A percentile compares a stretch with the other conserved stretches of the same genome.
Conservation (phyloP, 441 rosid genomes). For the Erysimum cheiri region DNA sequence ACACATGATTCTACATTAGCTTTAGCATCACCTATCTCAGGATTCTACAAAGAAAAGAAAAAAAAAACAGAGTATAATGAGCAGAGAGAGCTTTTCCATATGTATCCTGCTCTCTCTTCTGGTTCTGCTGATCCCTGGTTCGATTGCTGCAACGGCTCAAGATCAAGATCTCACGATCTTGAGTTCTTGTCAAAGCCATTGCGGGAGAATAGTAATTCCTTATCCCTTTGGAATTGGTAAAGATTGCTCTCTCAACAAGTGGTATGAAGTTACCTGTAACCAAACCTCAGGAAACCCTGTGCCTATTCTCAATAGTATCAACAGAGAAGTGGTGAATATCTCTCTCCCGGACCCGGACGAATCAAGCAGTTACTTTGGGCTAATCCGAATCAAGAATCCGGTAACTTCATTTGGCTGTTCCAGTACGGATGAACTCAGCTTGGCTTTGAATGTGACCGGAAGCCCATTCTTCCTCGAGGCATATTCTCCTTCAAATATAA, state of each 20-base stretch:
- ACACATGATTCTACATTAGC: background rate
- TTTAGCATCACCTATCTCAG: constrained; percentile 14
- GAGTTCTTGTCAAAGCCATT: constrained; percentile 34
- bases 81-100: constrained; percentile 13
- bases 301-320: constrained; percentile 11
- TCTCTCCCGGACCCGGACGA: constrained; percentile 21
- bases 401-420: background rate
- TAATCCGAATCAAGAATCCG: constrained; percentile 38
- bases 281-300: background rate
- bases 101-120: constrained; percentile 19
- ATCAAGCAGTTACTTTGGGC: accelerated
- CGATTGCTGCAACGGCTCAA: constrained; percentile 19
- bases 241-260: constrained; percentile 41
- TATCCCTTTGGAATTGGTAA: constrained; percentile 51
- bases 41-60: background rate
- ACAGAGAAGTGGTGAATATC: constrained; percentile 22
- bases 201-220: constrained; percentile 44
- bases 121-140: constrained; percentile 21
- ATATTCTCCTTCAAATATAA: constrained; percentile 25
- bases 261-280: constrained; percentile 40
- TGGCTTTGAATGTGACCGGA: background rate
- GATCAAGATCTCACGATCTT: background rate
- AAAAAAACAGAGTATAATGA: constrained; percentile 7
- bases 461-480: constrained; percentile 41
- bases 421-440: background rate